Conservation (phyloP, 495 filamentous ascomycete genomes). For the Trichoderma reesei region DNA sequence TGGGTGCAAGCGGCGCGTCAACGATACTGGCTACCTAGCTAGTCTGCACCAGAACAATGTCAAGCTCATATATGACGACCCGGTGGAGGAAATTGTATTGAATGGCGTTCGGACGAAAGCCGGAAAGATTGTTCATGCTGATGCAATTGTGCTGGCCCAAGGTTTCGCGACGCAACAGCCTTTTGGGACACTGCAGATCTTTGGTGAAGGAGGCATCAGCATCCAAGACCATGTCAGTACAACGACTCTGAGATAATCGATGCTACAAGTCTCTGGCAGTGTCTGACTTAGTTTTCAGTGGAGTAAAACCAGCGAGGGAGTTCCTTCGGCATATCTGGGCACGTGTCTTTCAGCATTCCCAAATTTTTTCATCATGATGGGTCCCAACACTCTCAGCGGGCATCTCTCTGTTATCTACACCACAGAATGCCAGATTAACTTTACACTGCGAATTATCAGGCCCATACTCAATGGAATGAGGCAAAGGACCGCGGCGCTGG, state of each 20-base stretch:
- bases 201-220: conserved; percentile 8
- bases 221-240: conserved; percentile 13
- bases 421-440: conserved; percentile 49
- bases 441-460: conserved; percentile 41
- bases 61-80: conserved; percentile 41
- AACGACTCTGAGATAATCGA: conserved; percentile 12
- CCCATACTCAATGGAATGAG: conserved; percentile 36
- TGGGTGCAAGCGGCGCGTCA: conserved; percentile 53
- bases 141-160: conserved; percentile 51
- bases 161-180: conserved; percentile 29
- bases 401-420: conserved; percentile 53
- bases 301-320: conserved; percentile 36
- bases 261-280: too few relatives aligned
- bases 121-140: conserved; percentile 39
- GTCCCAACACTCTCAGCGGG: conserved; percentile 55
- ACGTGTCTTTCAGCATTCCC: conserved; percentile 57
- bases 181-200: conserved; percentile 8
- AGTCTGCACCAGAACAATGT: conserved; percentile 45
- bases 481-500: conserved; percentile 27
- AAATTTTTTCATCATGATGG: conserved; percentile 60
- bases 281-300: conserved; percentile 15
- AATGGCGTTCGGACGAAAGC: conserved; percentile 21
- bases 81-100: conserved; percentile 24
- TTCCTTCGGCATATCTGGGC: conserved; percentile 53
- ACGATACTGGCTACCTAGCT: conserved; percentile 46